Conservation (phyloP, 108 stramenopile species). For the Skeletonema menzelii region DNA sequence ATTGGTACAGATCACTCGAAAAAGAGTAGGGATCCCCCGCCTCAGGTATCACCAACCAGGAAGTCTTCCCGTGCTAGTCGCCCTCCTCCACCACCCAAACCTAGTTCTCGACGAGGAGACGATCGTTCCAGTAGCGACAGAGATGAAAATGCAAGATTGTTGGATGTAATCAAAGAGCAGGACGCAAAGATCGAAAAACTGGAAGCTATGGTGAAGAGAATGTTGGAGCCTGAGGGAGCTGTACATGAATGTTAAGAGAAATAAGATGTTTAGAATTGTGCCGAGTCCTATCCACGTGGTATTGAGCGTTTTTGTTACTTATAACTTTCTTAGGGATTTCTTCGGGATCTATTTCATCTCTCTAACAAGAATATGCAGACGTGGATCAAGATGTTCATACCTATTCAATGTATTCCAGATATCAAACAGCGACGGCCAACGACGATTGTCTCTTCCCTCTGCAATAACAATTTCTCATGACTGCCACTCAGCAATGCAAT, state of each 20-base stretch:
- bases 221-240: conserved; percentile 44
- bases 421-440: no score
- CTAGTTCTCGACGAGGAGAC: neutral
- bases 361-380: no score
- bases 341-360: no score
- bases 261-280: neutral
- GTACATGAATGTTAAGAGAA: conserved; percentile 37
- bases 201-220: conserved; percentile 41
- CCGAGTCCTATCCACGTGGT: neutral
- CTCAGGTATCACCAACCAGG: neutral
- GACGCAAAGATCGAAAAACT: conserved; percentile 47
- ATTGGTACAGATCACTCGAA: neutral
- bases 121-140: neutral
- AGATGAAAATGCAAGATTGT: conserved; percentile 42
- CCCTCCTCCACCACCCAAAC: conserved; percentile 30
- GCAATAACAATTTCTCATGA: no score
- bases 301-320: no score
- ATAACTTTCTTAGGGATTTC: no score
- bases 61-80: neutral
- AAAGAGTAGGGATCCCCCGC: neutral
- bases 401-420: no score
- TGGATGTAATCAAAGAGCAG: conserved; percentile 48
- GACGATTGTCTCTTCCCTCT: no score
- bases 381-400: no score
- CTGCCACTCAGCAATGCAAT: no score